Percentiles rank a stretch among this genome's conserved stretches.
Conservation (phyloP, 768 basidiomycete genomes). For the Scleroderma citrinum region DNA sequence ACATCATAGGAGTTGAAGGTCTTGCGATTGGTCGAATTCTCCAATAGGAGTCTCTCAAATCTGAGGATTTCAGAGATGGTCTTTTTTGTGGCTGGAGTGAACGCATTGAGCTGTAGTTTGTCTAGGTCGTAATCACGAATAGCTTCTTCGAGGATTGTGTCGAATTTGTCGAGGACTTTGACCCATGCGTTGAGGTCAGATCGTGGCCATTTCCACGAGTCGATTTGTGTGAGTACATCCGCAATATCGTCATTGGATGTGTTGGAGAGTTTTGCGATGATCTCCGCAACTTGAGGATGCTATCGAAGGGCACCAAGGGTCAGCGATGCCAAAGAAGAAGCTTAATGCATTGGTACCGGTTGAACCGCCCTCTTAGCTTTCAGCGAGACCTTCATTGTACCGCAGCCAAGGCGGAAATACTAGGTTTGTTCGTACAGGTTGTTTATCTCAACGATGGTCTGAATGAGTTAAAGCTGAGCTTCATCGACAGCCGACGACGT, state of each 20-base stretch:
- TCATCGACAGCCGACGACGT: constrained; percentile 11
- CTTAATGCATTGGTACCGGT: constrained; percentile 49
- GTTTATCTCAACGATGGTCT: background rate
- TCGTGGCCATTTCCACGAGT: constrained; percentile 90
- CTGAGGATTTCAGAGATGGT: constrained; percentile 76
- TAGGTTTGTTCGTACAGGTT: background rate
- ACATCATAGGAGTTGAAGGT: constrained; percentile 97
- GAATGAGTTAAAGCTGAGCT: constrained; percentile 4
- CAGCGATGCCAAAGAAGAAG: constrained; percentile 11
- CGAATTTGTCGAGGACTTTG: constrained; percentile 93
- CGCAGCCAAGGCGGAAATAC: constrained; percentile 40
- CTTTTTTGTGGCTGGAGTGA: constrained; percentile 69
- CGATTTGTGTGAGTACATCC: constrained; percentile 59
- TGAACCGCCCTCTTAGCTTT: constrained; percentile 77
- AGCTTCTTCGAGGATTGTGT: constrained; percentile 76
- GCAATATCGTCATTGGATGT: constrained; percentile 70
- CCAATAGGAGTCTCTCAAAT: constrained; percentile 85
- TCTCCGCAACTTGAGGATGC: constrained; percentile 76
- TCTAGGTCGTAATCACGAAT: constrained; percentile 84
- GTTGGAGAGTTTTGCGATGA: constrained; percentile 64
- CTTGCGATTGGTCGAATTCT: constrained; percentile 97
- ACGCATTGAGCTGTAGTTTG: constrained; percentile 74
- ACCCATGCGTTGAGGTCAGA: constrained; percentile 98
- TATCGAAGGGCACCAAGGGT: constrained; percentile 21
- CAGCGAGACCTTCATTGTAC: constrained; percentile 82